Conservation (phyloP, 768 basidiomycete species). For the Tubosaeta sp. region DNA sequence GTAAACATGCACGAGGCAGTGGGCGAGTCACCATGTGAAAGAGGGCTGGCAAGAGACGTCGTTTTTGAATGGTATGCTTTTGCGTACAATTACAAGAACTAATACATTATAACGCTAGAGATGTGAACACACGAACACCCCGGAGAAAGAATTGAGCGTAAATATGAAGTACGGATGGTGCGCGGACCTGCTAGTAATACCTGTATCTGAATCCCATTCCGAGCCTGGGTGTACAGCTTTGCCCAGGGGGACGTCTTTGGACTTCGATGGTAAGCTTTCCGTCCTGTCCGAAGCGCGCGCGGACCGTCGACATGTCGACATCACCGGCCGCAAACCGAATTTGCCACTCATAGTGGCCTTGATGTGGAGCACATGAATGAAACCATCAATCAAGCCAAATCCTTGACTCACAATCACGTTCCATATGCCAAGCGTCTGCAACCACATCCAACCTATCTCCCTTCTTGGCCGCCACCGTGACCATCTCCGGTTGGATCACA, state of each 20-base stretch:
- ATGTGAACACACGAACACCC: slow-evolving; percentile 5
- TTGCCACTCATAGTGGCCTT: slow-evolving; percentile 63
- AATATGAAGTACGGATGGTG: slow-evolving; percentile 4
- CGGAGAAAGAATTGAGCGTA: neutral
- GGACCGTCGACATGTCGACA: slow-evolving; percentile 49
- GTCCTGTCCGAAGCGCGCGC: slow-evolving; percentile 44
- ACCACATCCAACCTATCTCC: slow-evolving; percentile 54
- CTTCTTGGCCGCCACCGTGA: slow-evolving; percentile 57
- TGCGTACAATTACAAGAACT: slow-evolving; percentile 22
- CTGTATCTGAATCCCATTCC: slow-evolving; percentile 31
- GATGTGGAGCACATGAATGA: slow-evolving; percentile 1
- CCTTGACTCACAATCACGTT: slow-evolving; percentile 49
- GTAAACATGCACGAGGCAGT: slow-evolving; percentile 1
- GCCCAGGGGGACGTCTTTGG: slow-evolving; percentile 26
- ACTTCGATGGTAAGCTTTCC: slow-evolving; percentile 49
- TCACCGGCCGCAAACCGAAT: slow-evolving; percentile 51
- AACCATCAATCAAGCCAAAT: neutral
- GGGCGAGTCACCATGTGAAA: neutral
- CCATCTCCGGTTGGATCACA: slow-evolving; percentile 54
- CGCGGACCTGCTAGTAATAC: slow-evolving; percentile 15
- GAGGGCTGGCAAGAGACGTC: neutral
- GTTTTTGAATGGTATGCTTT: slow-evolving; percentile 11
- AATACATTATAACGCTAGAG: slow-evolving; percentile 21
- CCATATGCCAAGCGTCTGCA: slow-evolving; percentile 61
- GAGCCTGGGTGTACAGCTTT: slow-evolving; percentile 19